Evolutionary conservation across 805 yeast genomes (phyloP).

Genomic region (Wickerhamomyces rabaulensis): DNA sequence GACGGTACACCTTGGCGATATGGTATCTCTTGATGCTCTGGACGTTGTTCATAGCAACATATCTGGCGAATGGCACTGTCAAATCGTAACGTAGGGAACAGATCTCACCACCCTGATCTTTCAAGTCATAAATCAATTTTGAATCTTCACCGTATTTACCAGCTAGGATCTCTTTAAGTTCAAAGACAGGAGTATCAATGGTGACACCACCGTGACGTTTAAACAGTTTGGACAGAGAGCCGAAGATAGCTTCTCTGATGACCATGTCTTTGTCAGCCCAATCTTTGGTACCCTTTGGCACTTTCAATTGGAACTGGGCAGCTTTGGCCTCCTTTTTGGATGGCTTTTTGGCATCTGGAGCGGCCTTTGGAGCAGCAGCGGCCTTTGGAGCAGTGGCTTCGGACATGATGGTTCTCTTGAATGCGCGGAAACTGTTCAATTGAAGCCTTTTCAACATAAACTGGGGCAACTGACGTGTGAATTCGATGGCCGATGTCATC

Average conservation of each 20-base stretch:
- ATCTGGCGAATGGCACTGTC: slow-evolving; percentile 98
- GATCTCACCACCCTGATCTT: slow-evolving; percentile 98
- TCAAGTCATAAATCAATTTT: slow-evolving; percentile 88
- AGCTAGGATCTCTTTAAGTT: slow-evolving; percentile 87
- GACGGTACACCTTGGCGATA: slow-evolving; percentile 96
- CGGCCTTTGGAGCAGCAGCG: slow-evolving; percentile 1
- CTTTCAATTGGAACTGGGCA: slow-evolving; percentile 69
- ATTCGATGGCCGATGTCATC: not conserved
- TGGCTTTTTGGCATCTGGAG: slow-evolving; percentile 3
- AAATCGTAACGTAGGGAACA: slow-evolving; percentile 93
- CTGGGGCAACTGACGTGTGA: not conserved
- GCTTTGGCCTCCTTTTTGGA: slow-evolving; percentile 36
- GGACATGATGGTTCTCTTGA: slow-evolving; percentile 9
- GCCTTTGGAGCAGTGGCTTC: slow-evolving; percentile 3
- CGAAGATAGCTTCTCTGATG: slow-evolving; percentile 82
- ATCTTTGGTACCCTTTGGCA: slow-evolving; percentile 97
- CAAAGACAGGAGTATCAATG: slow-evolving; percentile 97
- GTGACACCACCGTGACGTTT: slow-evolving; percentile 98
- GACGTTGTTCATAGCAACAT: slow-evolving; percentile 91
- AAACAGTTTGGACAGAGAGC: slow-evolving; percentile 66
- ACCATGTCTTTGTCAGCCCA: slow-evolving; percentile 99
- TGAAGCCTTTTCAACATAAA: not conserved
- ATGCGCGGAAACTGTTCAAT: slow-evolving; percentile 4
- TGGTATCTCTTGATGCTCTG: slow-evolving; percentile 90
- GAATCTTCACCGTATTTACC: slow-evolving; percentile 99